Evolutionary conservation across 768 basidiomycete species (phyloP).

Genomic region (Fomitopsis serialis): DNA sequence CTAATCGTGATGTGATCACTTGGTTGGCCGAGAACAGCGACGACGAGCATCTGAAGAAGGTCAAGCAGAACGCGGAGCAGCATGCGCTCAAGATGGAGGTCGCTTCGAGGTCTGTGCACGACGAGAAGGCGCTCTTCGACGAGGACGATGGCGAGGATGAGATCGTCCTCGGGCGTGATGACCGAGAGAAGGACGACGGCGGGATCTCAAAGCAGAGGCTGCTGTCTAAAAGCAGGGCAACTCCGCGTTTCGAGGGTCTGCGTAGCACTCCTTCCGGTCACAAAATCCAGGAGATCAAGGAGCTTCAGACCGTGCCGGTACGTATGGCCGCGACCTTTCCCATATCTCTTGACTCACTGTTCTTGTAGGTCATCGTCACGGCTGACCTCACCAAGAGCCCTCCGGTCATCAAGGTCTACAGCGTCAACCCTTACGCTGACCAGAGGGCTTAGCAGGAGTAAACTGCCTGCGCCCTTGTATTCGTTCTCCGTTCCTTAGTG

Average conservation of each 20-base stretch:
- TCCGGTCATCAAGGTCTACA: slow-evolving; percentile 96
- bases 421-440: slow-evolving; percentile 88
- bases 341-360: not conserved
- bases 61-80: slow-evolving; percentile 88
- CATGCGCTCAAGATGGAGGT: slow-evolving; percentile 92
- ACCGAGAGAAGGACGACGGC: slow-evolving; percentile 31
- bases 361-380: slow-evolving; percentile 80
- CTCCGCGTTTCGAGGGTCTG: slow-evolving; percentile 82
- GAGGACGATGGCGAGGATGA: slow-evolving; percentile 76
- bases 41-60: slow-evolving; percentile 92
- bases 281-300: slow-evolving; percentile 91
- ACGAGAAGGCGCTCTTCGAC: slow-evolving; percentile 85
- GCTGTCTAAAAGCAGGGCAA: slow-evolving; percentile 68
- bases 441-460: slow-evolving; percentile 39
- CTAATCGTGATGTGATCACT: slow-evolving; percentile 85
- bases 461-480: slow-evolving; percentile 1
- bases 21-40: slow-evolving; percentile 96
- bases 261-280: slow-evolving; percentile 72
- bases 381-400: slow-evolving; percentile 95
- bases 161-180: slow-evolving; percentile 65
- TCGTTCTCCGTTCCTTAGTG: not conserved
- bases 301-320: slow-evolving; percentile 91
- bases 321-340: slow-evolving; percentile 25
- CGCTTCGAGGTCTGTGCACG: slow-evolving; percentile 75
- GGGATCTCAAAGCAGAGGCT: slow-evolving; percentile 75